Base-by-base conservation (phyloP, 1,284 basidiomycete genomes). In the Apiotrichum porosum region DNA sequence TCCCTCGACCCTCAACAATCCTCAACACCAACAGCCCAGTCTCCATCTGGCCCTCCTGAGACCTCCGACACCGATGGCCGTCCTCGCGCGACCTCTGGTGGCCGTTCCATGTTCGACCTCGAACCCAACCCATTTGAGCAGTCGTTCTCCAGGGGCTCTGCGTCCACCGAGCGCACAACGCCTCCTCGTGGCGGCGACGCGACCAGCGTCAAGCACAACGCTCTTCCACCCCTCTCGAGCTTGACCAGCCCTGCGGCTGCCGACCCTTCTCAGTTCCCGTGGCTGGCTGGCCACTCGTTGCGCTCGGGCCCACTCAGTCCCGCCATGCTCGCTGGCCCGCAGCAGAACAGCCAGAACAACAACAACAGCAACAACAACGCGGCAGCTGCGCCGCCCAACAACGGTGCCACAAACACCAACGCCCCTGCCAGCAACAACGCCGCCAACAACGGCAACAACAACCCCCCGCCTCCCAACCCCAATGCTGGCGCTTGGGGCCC, bases 61-160 rank as follows among this genome's bases (percentile, higher is more conserved):
- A 33, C 39, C 30, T 37, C 42, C 15, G n/a, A 24, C 19, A 28
- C n/a, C 35, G 42, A 49, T 15, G 41, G 38, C n/a, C 36, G 36
- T 15, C 47, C 47, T 19, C 35, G 41, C 22, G 40, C 34, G 4
- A 42, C 40, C 23, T 48, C 49, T 9, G 37, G 39, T 21, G 44
- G 57, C 13, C 53, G 61, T 45, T 69, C 69, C 13, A 66, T 69
- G 52, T 71, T 75, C 45, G 72, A 72, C 44, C 81, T 90, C 51
- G 93, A 97, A 70, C 89, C 88, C 14, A 97, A 97, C 68, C 93
- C 93, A 0, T 97, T 97, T 66, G 93, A 97, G 68, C 87, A 91
- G 73, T 93, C 88, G 43, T 97, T 97, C 72, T 82, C 82, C 32
- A 73, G 78, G 62, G 78, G 80, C 60, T 63, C 64, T 42, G 63